Conservation (phyloP, 495 filamentous ascomycete species). For the Penicillium mononematosum region DNA sequence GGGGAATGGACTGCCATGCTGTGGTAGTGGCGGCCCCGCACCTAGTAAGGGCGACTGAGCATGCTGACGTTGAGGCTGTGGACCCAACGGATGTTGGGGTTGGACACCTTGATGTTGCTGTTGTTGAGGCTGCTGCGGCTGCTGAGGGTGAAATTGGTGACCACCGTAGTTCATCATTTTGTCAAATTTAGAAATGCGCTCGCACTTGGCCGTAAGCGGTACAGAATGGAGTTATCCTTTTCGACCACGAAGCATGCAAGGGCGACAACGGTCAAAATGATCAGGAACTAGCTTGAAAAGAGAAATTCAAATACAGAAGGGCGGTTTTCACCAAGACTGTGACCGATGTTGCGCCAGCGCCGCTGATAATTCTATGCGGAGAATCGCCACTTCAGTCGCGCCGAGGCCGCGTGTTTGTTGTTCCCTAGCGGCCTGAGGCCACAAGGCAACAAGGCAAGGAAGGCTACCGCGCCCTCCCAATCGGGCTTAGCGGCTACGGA, state of each 20-base stretch:
- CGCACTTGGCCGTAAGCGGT: conserved; percentile 22
- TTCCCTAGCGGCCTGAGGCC: conserved; percentile 22
- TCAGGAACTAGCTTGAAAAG: not conserved
- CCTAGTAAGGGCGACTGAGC: conserved; percentile 37
- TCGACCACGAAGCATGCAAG: conserved; percentile 22
- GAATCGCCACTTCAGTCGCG: conserved; percentile 23
- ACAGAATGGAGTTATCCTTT: conserved; percentile 16
- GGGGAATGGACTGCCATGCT: conserved; percentile 31
- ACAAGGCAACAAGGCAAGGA: conserved; percentile 17
- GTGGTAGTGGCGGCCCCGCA: conserved; percentile 28
- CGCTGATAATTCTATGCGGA: conserved; percentile 13
- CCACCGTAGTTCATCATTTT: conserved; percentile 39
- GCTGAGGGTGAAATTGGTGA: conserved; percentile 34
- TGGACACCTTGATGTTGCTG: conserved; percentile 27
- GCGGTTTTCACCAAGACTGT: conserved; percentile 5
- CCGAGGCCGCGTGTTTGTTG: conserved; percentile 30
- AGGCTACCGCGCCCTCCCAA: conserved; percentile 13
- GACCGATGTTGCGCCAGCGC: conserved; percentile 15
- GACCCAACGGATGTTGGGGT: conserved; percentile 20
- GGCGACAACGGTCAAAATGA: conserved; percentile 12
- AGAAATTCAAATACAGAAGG: conserved; percentile 6
- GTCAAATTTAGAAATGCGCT: conserved; percentile 15
- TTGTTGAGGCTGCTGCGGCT: conserved; percentile 28
- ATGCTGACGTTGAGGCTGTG: conserved; percentile 26
- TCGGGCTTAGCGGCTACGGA: conserved; percentile 30